A percentile compares a stretch with the other conserved stretches of the same genome.
These are phyloP conservation scores for Aspergillus pseudoviridinutans DNA, from an alignment of 2,329 filamentous ascomycete species.

Conservation along the genomic window DNA sequence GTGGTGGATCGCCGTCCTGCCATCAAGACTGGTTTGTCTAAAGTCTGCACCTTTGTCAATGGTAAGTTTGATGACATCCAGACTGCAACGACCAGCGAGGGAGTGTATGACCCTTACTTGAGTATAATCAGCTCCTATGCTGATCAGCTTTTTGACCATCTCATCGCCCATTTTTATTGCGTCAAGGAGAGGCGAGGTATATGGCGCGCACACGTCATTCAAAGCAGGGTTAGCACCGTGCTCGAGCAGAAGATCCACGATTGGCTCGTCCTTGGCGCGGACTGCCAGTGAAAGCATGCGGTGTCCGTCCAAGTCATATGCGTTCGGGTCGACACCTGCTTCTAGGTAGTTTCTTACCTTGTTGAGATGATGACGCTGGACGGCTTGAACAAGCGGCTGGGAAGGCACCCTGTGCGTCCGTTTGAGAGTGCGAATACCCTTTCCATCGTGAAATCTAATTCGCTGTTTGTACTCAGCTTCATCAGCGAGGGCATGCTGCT, in stretches of 20 bases:
- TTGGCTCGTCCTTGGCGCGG: neutral
- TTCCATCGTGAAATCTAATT: neutral
- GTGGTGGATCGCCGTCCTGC: neutral
- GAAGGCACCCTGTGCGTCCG: neutral
- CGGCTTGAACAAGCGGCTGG: neutral
- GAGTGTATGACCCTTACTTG: neutral
- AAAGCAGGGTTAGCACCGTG: conserved; percentile 5
- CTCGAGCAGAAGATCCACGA: conserved; percentile 3
- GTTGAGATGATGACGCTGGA: neutral
- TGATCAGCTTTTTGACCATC: neutral
- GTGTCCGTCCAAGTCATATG: conserved; percentile 4
- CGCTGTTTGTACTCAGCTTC: conserved; percentile 1
- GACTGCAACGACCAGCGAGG: neutral
- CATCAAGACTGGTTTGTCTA: neutral
- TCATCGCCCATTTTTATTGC: neutral
- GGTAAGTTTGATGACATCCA: neutral
- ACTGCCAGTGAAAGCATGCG: conserved; percentile 5
- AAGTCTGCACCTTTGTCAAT: conserved; percentile 1
- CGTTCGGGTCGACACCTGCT: conserved; percentile 5
- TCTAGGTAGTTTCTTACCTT: neutral
- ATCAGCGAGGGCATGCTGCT: neutral
- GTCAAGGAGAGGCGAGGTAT: neutral
- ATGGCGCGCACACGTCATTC: neutral
- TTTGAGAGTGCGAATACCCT: neutral
- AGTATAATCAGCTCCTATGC: neutral